These are phyloP conservation scores for Camellia sinensis DNA, from an alignment of 148 eudicot species.

Conservation along the genomic window DNA sequence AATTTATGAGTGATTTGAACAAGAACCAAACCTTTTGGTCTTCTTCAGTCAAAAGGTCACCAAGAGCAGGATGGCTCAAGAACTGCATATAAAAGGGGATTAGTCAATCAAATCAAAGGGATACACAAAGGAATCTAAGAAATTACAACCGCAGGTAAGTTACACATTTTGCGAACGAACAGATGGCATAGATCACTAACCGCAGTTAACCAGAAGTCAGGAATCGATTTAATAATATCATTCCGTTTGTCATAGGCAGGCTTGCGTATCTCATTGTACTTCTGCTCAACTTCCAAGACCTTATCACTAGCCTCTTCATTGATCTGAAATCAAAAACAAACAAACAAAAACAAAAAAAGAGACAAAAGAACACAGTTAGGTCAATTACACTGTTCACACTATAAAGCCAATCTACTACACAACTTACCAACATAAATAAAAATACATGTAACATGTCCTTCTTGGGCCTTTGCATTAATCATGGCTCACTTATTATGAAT, in stretches of 20 bases:
- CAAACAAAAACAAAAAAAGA: not conserved
- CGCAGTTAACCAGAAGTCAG: slow-evolving; percentile 91
- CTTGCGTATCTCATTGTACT: slow-evolving; percentile 71
- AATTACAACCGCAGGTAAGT: not conserved
- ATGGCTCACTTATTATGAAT: too few species aligned
- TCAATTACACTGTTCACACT: too few species aligned
- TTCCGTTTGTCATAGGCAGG: slow-evolving; percentile 82
- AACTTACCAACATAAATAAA: too few species aligned
- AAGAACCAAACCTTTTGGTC: slow-evolving; percentile 69
- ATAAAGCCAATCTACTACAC: too few species aligned
- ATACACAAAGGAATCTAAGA: not conserved
- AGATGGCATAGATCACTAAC: slow-evolving; percentile 38
- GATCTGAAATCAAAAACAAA: slow-evolving; percentile 40
- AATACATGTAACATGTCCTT: too few species aligned
- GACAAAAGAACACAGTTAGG: too few species aligned
- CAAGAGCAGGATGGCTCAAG: slow-evolving; percentile 85
- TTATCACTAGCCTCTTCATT: slow-evolving; percentile 87
- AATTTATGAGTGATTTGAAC: too few species aligned
- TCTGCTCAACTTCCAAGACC: slow-evolving; percentile 82
- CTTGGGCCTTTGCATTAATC: too few species aligned
- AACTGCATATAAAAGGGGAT: slow-evolving; percentile 44
- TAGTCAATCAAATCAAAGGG: not conserved
- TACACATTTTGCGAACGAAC: not conserved
- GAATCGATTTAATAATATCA: slow-evolving; percentile 66
- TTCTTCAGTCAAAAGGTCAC: slow-evolving; percentile 72